phyloP scores from a whole-genome alignment of 176 grass and related monocot genomes.

The Bolboschoenus planiculmis region DNA sequence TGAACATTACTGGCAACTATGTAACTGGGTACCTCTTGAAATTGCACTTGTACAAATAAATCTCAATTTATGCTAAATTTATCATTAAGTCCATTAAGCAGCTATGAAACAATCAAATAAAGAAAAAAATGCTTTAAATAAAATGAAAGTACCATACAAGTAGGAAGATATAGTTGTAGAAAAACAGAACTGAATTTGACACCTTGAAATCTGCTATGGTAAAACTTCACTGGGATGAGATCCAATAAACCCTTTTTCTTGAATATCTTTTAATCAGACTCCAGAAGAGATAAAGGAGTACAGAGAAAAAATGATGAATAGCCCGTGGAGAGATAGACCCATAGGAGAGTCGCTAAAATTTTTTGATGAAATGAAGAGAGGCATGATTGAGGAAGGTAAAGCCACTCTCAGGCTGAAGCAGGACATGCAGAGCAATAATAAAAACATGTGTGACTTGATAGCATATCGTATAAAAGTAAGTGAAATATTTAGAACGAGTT shows the following conservation, averaged over 20 bases:
- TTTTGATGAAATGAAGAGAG: constrained; percentile 81
- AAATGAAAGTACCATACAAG: neutral
- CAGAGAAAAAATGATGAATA: constrained; percentile 81
- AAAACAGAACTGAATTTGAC: neutral
- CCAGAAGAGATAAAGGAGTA: constrained; percentile 86
- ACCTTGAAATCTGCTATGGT: neutral
- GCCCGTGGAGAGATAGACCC: constrained; percentile 92
- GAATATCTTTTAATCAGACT: constrained; percentile 40
- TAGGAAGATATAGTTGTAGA: neutral
- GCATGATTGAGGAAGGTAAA: constrained; percentile 71
- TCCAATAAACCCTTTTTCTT: constrained; percentile 7
- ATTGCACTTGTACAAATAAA: neutral
- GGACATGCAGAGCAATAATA: constrained; percentile 97
- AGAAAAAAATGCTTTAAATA: neutral
- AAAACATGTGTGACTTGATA: constrained; percentile 96
- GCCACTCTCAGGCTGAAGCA: constrained; percentile 93
- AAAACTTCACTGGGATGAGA: neutral
- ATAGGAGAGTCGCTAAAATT: constrained; percentile 74
- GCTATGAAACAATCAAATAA: neutral
- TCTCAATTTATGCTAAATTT: neutral
- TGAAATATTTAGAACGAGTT: constrained; percentile 5
- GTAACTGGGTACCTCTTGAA: neutral
- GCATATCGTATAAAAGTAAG: constrained; percentile 98
- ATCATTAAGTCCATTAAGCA: neutral
- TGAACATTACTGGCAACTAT: neutral